A percentile compares a stretch with the other conserved stretches of the same genome.
These are phyloP conservation scores for Penicillium sp. DNA, from an alignment of 2,329 filamentous ascomycete genomes.

Conservation along the genomic window DNA sequence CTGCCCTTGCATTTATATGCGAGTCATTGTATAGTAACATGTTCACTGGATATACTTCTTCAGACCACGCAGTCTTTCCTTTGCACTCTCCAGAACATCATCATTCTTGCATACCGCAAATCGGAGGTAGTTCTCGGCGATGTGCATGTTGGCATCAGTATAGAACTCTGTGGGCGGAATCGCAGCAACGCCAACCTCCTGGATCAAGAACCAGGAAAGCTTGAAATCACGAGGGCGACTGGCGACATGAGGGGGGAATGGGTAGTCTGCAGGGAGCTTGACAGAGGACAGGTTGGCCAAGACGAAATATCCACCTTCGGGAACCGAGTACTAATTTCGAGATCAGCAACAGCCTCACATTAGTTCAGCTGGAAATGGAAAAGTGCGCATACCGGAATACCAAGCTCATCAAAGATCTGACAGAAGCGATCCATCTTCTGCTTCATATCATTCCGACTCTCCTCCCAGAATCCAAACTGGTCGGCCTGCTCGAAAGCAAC, in stretches of 20 bases:
- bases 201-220: conserved; percentile 94
- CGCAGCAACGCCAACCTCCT: conserved; percentile 90
- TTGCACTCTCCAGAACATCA: conserved; percentile 74
- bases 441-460: conserved; percentile 83
- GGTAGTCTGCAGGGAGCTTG: conserved; percentile 76
- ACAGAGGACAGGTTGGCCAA: conserved; percentile 91
- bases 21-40: not conserved
- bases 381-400: conserved; percentile 55
- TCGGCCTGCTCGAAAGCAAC: conserved; percentile 94
- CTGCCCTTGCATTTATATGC: not conserved
- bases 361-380: not conserved
- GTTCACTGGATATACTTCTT: conserved; percentile 64
- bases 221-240: conserved; percentile 88
- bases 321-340: conserved; percentile 68
- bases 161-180: conserved; percentile 98
- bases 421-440: conserved; percentile 86
- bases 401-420: conserved; percentile 72
- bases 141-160: conserved; percentile 75
- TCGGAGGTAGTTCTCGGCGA: conserved; percentile 89
- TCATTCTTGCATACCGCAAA: conserved; percentile 98
- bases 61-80: conserved; percentile 69
- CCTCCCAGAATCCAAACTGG: conserved; percentile 79
- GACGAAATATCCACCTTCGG: conserved; percentile 96
- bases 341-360: conserved; percentile 2
- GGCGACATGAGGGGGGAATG: conserved; percentile 86